Base-by-base conservation (phyloP, 2,329 filamentous ascomycete species). In the Colletotrichum chlorophyti region DNA sequence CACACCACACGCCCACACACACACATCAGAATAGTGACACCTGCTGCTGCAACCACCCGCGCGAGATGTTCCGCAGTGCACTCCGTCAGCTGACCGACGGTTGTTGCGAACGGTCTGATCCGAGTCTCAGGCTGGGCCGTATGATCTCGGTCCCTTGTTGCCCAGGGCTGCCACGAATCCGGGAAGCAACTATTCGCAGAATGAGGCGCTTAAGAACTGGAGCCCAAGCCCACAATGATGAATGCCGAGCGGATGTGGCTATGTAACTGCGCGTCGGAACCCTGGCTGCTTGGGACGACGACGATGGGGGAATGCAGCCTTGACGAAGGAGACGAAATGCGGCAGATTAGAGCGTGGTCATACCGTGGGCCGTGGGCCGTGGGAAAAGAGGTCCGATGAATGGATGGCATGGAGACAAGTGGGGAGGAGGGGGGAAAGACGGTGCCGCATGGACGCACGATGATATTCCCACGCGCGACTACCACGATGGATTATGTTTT, bases 21-120 rank as follows among this genome's bases (percentile, higher is more conserved):
- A 53, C 47, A 38, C 31, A 53, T n/a, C n/a, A n/a, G n/a, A n/a
- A n/a, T n/a, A n/a, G n/a, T n/a, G n/a, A n/a, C n/a, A n/a, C n/a
- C n/a, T n/a, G n/a, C 34, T 54, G 50, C 43, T 55, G 55, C 42
- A 49, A 55, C 31, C 50, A 55, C 50, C 55, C 55, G 43, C 46
- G 31, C 53, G 32, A 54, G 50, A 49, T 48, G 51, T 31, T 31
- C 51, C 43, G 55, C 51, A 51, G 45, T 55, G 51, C 55, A 50
- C 51, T 55, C 55, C 43, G 55, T 43, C 43, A 43, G 55, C 55
- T 59, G 51, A 59, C 55, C 50, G 42, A 54, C 50, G n/a, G 35
- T 45, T 32, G 38, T 46, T 52, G 26, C 40, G 34, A 59, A 24
- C 26, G 31, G 29, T 15, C 38, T 41, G 43, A 26, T 23, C 12